These are phyloP conservation scores for Fusarium armeniacum DNA, from an alignment of 2,329 filamentous ascomycete genomes.

Conservation along the genomic window DNA sequence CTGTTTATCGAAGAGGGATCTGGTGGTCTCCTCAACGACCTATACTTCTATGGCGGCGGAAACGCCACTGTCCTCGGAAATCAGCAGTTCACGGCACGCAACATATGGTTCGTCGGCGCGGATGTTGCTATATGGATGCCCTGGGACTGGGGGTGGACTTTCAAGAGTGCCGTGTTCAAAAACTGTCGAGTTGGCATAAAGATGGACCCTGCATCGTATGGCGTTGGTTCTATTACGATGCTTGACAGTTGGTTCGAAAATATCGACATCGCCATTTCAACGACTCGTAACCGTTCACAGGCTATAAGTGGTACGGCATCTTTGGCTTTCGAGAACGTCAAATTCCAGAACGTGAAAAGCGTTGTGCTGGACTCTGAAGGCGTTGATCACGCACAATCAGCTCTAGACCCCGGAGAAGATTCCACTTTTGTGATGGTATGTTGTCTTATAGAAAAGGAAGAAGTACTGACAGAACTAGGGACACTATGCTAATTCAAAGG, in stretches of 20 bases:
- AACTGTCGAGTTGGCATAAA: slow-evolving; percentile 76
- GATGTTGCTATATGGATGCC: slow-evolving; percentile 78
- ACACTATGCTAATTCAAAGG: slow-evolving; percentile 44
- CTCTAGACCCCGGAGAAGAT: slow-evolving; percentile 19
- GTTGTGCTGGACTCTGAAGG: slow-evolving; percentile 43
- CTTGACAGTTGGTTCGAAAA: slow-evolving; percentile 79
- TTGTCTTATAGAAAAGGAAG: not conserved
- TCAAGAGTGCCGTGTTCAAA: slow-evolving; percentile 74
- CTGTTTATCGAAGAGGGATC: slow-evolving; percentile 74
- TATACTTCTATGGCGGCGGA: slow-evolving; percentile 78
- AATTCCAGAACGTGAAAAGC: slow-evolving; percentile 55
- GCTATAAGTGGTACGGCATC: slow-evolving; percentile 58
- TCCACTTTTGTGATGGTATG: slow-evolving; percentile 50
- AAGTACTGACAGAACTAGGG: slow-evolving; percentile 44
- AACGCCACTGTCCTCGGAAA: slow-evolving; percentile 71
- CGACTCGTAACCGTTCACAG: slow-evolving; percentile 61
- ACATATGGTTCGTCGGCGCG: slow-evolving; percentile 74
- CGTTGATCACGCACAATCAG: slow-evolving; percentile 33
- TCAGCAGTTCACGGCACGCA: slow-evolving; percentile 80
- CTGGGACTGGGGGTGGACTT: slow-evolving; percentile 84
- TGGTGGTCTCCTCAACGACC: slow-evolving; percentile 76
- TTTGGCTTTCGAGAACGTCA: slow-evolving; percentile 64
- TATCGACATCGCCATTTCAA: slow-evolving; percentile 76
- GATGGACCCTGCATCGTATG: slow-evolving; percentile 67
- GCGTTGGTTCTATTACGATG: slow-evolving; percentile 80